Evolutionary conservation across 164 flowering plant species (phyloP).

Genomic region (Tetrastigma voinierianum): DNA sequence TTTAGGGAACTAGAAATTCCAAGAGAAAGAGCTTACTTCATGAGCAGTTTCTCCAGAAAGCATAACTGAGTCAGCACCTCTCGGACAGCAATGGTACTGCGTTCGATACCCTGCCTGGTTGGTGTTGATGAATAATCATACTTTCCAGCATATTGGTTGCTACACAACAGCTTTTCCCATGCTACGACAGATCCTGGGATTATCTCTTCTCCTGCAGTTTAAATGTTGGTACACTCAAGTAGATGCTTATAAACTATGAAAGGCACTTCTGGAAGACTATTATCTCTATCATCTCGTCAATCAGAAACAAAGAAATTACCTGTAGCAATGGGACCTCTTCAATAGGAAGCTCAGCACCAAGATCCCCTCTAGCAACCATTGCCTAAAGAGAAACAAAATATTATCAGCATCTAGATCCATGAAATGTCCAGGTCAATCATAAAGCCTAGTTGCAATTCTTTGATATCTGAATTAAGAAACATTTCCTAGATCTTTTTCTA

Average conservation of each 20-base stretch:
- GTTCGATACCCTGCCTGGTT: constrained; percentile 90
- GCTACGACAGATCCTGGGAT: constrained; percentile 74
- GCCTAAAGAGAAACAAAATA: constrained; percentile 35
- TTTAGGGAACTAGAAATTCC: not conserved
- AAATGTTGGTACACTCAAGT: not conserved
- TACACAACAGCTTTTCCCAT: constrained; percentile 94
- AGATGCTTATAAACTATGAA: not conserved
- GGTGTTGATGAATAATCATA: constrained; percentile 95
- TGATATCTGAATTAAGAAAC: not conserved
- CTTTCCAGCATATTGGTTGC: constrained; percentile 95
- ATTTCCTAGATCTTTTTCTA: not conserved
- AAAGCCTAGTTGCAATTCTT: not conserved
- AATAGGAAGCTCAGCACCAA: constrained; percentile 80
- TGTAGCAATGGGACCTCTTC: constrained; percentile 89
- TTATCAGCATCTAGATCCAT: not conserved
- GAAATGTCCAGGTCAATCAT: not conserved
- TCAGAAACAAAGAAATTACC: constrained; percentile 32
- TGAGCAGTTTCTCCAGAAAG: constrained; percentile 97
- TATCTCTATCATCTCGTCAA: not conserved
- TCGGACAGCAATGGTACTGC: constrained; percentile 90
- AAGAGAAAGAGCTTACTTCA: constrained; percentile 58
- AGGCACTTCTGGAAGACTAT: not conserved
- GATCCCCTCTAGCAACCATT: constrained; percentile 87
- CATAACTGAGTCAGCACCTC: constrained; percentile 96
- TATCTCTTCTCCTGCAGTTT: constrained; percentile 73